Evolutionary conservation across 2,329 filamentous ascomycete genomes (phyloP).

Genomic region (Stachybotrys echinatus): DNA sequence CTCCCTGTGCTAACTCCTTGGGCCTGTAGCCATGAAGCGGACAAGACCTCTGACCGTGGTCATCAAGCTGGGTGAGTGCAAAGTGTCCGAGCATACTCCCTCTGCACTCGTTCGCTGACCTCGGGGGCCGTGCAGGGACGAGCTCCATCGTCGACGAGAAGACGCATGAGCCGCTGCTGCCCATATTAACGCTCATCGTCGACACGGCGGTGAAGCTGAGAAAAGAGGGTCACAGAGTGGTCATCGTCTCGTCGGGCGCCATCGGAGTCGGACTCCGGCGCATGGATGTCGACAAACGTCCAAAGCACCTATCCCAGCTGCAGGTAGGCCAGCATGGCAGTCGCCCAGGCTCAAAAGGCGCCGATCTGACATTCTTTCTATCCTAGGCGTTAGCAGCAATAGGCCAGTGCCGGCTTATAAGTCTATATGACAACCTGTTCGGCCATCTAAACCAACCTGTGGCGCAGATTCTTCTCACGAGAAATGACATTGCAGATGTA

Average conservation of each 20-base stretch:
- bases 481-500: slow-evolving; percentile 94
- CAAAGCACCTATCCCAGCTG: slow-evolving; percentile 83
- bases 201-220: slow-evolving; percentile 85
- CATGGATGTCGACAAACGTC: slow-evolving; percentile 82
- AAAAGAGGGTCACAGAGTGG: slow-evolving; percentile 87
- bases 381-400: slow-evolving; percentile 81
- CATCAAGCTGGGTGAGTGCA: slow-evolving; percentile 63
- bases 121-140: slow-evolving; percentile 58
- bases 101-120: slow-evolving; percentile 13
- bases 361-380: slow-evolving; percentile 2
- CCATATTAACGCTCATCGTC: slow-evolving; percentile 86
- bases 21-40: slow-evolving; percentile 59
- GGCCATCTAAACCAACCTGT: slow-evolving; percentile 82
- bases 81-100: background rate
- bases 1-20: no score
- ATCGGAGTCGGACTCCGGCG: slow-evolving; percentile 89
- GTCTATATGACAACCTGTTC: slow-evolving; percentile 92
- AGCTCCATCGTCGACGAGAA: slow-evolving; percentile 98
- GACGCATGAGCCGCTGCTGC: slow-evolving; percentile 88
- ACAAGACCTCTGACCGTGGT: slow-evolving; percentile 34
- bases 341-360: background rate
- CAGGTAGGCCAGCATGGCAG: slow-evolving; percentile 49
- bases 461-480: slow-evolving; percentile 87
- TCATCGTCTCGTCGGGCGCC: slow-evolving; percentile 95
- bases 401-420: slow-evolving; percentile 91